Evolutionary conservation across 2,329 filamentous ascomycete species (phyloP).

Genomic region (Colletotrichum tanaceti): DNA sequence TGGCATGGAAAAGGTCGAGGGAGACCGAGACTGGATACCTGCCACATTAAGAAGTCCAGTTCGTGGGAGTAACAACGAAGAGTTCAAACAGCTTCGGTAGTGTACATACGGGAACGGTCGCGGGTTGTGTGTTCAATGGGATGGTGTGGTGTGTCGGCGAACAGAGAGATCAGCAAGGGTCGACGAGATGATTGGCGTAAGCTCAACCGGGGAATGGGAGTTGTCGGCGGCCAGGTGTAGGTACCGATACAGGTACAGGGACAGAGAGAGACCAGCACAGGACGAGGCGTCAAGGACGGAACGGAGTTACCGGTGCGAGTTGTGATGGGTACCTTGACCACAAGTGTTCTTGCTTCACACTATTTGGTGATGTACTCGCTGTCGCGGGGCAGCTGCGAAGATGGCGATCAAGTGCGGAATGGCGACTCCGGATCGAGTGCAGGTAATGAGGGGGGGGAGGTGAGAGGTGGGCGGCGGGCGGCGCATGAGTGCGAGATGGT

Average conservation of each 20-base stretch:
- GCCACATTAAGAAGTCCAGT: conserved; percentile 28
- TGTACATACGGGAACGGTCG: conserved; percentile 18
- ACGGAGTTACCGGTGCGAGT: conserved; percentile 16
- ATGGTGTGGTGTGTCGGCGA: conserved; percentile 32
- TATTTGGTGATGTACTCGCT: background rate
- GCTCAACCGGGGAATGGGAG: conserved; percentile 24
- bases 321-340: conserved; percentile 21
- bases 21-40: conserved; percentile 18
- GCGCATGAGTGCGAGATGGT: background rate
- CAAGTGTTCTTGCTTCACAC: background rate
- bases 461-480: conserved; percentile 11
- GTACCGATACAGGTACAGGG: background rate
- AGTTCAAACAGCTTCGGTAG: conserved; percentile 31
- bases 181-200: conserved; percentile 31
- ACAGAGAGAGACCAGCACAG: conserved; percentile 12
- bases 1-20: conserved; percentile 11
- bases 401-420: conserved; percentile 26
- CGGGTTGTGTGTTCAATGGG: background rate
- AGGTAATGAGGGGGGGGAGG: conserved; percentile 4
- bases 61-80: conserved; percentile 17
- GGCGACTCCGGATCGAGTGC: conserved; percentile 8
- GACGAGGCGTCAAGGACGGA: conserved; percentile 11
- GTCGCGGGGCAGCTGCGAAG: background rate
- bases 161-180: conserved; percentile 30
- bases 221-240: background rate